Base-by-base conservation (phyloP, 1,284 basidiomycete genomes). In the Chondrostereum purpureum region DNA sequence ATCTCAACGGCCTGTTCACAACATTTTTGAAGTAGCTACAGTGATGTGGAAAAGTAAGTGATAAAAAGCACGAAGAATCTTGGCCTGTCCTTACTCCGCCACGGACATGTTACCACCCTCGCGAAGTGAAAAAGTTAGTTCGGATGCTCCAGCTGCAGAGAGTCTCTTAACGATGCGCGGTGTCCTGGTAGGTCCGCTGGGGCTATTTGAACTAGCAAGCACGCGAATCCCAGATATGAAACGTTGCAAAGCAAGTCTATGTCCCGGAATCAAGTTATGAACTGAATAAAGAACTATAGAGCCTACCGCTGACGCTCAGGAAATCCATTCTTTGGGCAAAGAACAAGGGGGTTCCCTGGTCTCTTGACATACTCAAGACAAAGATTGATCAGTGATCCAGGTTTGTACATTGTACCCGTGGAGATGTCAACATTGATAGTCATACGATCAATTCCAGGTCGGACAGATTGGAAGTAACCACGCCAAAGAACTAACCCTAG, bases 401-500 rank as follows among this genome's bases (percentile, higher is more conserved):
- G 54, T 18, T 79, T 78, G 60, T 83, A 88, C 83, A 89, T 87
- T 0, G 77, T 73, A 0, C 78, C 85, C 0, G 87, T 87, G 2
- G 79, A 78, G 46, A 88, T 85, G 51, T 89, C 87, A 50, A 89
- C 73, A 52, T 89, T 89, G 57, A 89, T 77, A 35, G 88, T 62
- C 67, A 88, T 77, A 13, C 68, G 69, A 1, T 77, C 75, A 16
- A 78, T 72, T 0, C 75, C 82, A 6, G 86, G 86, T 11, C 86
- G 71, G 19, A 87, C 75, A 0, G 82, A 86, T 57, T 86, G 83
- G 61, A 88, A 87, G 51, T 84, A 84, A 1, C 84, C 84, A 13
- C 84, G 70, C 81, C 84, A 85, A 2, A 88, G 65, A 37, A 79
- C 69, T 16, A 89, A 67, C 1, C 86, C 85, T 2, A 62, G 53